phyloP scores from a whole-genome alignment of 306 rosid genomes.

The Glycine tomentella region DNA sequence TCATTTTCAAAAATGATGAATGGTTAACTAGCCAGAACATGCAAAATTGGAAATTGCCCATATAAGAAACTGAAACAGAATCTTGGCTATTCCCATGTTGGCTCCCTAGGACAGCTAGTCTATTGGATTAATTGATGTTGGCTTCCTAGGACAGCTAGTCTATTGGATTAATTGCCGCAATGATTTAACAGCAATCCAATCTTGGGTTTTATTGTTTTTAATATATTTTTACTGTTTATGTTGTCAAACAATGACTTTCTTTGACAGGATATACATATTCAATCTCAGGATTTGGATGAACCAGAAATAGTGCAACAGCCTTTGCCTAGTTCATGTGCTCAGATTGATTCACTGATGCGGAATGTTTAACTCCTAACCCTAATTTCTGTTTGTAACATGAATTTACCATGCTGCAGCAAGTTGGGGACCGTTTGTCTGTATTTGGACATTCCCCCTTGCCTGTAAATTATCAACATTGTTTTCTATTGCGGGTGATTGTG shows the following conservation, averaged over 20 bases:
- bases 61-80: not conserved
- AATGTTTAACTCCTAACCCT: constrained; percentile 49
- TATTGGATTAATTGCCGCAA: constrained; percentile 16
- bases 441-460: constrained; percentile 43
- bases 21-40: not conserved
- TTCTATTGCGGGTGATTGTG: constrained; percentile 36
- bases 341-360: constrained; percentile 68
- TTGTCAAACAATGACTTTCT: constrained; percentile 17
- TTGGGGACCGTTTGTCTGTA: constrained; percentile 39
- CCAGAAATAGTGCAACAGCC: constrained; percentile 69
- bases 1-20: not conserved
- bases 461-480: constrained; percentile 46
- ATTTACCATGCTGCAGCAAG: constrained; percentile 51
- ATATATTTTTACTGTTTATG: not conserved
- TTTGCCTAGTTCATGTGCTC: constrained; percentile 70
- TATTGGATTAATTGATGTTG: no score
- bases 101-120: not conserved
- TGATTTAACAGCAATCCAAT: constrained; percentile 12
- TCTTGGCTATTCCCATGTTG: not conserved
- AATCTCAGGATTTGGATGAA: constrained; percentile 79
- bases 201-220: not conserved
- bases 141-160: no score
- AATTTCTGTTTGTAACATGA: constrained; percentile 59
- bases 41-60: not conserved
- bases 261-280: constrained; percentile 70